These are phyloP conservation scores for Populus simonii DNA, from an alignment of 345 rosid species.

Conservation along the genomic window DNA sequence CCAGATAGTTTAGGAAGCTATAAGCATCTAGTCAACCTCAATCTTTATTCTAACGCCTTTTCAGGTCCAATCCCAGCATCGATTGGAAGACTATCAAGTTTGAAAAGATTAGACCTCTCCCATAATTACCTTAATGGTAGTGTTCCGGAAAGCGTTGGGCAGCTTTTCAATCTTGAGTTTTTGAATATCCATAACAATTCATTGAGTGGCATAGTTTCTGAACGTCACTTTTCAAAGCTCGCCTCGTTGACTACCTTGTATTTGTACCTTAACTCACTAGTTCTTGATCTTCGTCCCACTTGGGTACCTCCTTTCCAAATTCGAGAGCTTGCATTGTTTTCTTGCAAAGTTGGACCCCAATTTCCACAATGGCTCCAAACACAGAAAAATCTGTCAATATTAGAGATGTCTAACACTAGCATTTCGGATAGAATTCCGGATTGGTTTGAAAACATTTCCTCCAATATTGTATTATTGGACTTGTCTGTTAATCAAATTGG, in stretches of 20 bases:
- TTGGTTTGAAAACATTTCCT: constrained; percentile 9
- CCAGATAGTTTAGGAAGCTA: constrained; percentile 11
- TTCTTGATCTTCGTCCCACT: not conserved
- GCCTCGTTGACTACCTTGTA: not conserved
- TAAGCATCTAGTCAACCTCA: not conserved
- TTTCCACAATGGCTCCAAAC: constrained; percentile 17
- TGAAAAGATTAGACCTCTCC: not conserved
- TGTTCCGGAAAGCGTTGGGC: constrained; percentile 21
- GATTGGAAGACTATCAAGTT: constrained; percentile 8
- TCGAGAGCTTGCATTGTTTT: not conserved
- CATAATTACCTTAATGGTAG: constrained; percentile 21
- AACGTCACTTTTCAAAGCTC: constrained; percentile 8
- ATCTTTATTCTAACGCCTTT: constrained; percentile 3
- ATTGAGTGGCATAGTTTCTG: constrained; percentile 15
- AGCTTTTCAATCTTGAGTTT: constrained; percentile 3
- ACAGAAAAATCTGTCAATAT: not conserved
- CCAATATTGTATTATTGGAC: not conserved
- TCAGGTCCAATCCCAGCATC: constrained; percentile 14
- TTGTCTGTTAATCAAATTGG: not conserved
- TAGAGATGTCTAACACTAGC: constrained; percentile 13
- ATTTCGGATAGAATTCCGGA: constrained; percentile 5
- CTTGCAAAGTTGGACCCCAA: constrained; percentile 11
- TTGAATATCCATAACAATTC: constrained; percentile 10
- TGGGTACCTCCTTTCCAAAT: constrained; percentile 17
- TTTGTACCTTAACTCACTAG: not conserved